Evolutionary conservation across 2,329 filamentous ascomycete species (phyloP).

Genomic region (Trichoderma atroviride): DNA sequence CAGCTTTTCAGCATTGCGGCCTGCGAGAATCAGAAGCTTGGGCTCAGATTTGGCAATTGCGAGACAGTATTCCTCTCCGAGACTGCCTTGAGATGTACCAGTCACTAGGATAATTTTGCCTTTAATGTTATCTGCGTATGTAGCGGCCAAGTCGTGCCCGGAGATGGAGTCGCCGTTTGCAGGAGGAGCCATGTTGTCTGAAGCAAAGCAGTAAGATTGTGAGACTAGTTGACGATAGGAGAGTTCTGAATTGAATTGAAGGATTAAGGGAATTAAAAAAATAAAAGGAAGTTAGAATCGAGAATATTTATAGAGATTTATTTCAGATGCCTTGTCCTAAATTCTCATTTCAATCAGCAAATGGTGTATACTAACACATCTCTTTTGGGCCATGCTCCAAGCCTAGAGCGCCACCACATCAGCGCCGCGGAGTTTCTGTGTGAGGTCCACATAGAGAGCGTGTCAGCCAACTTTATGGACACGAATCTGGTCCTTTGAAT

Average conservation of each 20-base stretch:
- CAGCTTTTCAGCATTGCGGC: not conserved
- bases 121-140: not conserved
- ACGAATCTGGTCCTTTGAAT: not conserved
- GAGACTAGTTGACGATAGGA: not conserved
- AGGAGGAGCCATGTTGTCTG: not conserved
- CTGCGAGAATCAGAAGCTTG: not conserved
- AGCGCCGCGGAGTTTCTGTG: not conserved
- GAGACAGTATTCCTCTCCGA: not conserved
- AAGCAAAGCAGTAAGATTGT: too few relatives aligned
- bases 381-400: not conserved
- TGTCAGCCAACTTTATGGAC: not conserved
- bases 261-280: too few relatives aligned
- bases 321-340: not conserved
- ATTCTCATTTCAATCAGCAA: not conserved
- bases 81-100: not conserved
- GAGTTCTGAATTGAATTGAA: not conserved
- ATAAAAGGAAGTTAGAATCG: too few relatives aligned
- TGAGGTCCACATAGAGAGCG: not conserved
- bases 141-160: not conserved
- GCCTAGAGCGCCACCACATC: not conserved
- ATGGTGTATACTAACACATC: not conserved
- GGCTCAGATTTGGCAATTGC: not conserved
- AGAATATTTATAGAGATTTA: not conserved
- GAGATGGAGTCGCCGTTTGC: not conserved
- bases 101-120: not conserved